phyloP scores from a whole-genome alignment of 73 alveolate species.

The Breviolum minutum region DNA sequence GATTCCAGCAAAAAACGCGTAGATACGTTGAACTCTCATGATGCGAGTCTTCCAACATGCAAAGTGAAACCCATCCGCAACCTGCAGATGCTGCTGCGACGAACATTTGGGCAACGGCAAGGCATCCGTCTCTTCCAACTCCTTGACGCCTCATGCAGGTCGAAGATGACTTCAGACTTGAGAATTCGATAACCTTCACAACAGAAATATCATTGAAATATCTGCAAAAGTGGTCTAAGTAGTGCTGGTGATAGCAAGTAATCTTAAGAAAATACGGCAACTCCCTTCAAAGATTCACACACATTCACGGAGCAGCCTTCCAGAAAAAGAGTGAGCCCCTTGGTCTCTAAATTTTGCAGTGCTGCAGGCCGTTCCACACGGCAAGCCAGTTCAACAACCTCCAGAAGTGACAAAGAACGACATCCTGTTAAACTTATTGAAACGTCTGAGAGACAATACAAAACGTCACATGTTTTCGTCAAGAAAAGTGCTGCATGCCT shows the following conservation, averaged over 20 bases:
- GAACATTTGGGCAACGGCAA: conserved; percentile 75
- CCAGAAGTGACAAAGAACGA: not conserved
- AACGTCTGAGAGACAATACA: not conserved
- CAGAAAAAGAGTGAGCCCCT: conserved; percentile 55
- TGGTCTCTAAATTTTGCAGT: conserved; percentile 50
- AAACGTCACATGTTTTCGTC: no score
- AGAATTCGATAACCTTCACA: no score
- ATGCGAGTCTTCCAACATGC: not conserved
- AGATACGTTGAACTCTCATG: no score
- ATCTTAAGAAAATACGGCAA: no score
- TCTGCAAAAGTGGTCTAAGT: no score
- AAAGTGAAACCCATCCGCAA: not conserved
- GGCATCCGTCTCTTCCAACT: conserved; percentile 12
- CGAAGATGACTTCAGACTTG: not conserved
- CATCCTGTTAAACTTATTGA: not conserved
- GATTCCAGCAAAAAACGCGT: no score
- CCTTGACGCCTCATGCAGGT: conserved; percentile 38
- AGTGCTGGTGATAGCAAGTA: no score
- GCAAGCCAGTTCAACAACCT: conserved; percentile 79
- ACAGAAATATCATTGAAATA: not conserved
- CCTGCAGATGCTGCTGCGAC: conserved; percentile 94
- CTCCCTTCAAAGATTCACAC: no score
- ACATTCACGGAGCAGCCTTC: not conserved
- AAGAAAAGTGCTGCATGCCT: no score
- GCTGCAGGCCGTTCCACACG: conserved; percentile 67